Base-by-base conservation (phyloP, 2,329 filamentous ascomycete species). In the Diaporthe sp. region DNA sequence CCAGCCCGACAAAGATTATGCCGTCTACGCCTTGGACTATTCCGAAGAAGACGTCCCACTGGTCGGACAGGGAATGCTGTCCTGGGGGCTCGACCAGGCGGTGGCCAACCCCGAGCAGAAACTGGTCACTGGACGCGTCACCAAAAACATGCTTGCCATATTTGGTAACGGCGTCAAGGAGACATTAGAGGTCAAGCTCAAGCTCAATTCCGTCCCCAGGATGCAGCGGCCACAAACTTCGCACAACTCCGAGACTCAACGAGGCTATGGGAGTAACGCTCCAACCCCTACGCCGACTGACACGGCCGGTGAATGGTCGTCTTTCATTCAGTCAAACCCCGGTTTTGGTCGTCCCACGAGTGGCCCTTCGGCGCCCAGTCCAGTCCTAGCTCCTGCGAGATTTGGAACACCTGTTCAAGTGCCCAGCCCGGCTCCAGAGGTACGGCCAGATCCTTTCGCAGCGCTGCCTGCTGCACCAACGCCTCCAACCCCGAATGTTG, bases 1-100 rank as follows among this genome's bases (percentile, higher is more conserved):
- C 87, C 93, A 87, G 82, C 93, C 75, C 88, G 93, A 85, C 85
- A 85, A 90, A 83, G 96, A 99, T 85, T 99, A 97, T 85, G 97
- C 95, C n/a, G 92, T 99, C 73, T 99, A 99, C 84, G 95, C 96
- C 40, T 95, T 95, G 86, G 97, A 99, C 83, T 98, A 96, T 83
- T 98, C 97, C 17, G 97, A 99, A 84, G 94, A 94, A 77, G 96
- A 98, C 81, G 95, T 93, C 25, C 97, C 97, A 71, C 89, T 98
- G 73, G 96, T 98, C 33, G 97, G 97, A 30, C 96, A 99, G 84
- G 97, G 97, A 71, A 95, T 98, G 92, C 88, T 99, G 28, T 98
- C 97, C 50, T 93, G 94, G 90, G 91, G 93, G 30, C 87, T 98
- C 60, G 91, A 81, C 80, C 88, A 72, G 88, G 19, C 87, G 75